phyloP scores from a whole-genome alignment of 208 protist species.

The Crithidia bombi region DNA sequence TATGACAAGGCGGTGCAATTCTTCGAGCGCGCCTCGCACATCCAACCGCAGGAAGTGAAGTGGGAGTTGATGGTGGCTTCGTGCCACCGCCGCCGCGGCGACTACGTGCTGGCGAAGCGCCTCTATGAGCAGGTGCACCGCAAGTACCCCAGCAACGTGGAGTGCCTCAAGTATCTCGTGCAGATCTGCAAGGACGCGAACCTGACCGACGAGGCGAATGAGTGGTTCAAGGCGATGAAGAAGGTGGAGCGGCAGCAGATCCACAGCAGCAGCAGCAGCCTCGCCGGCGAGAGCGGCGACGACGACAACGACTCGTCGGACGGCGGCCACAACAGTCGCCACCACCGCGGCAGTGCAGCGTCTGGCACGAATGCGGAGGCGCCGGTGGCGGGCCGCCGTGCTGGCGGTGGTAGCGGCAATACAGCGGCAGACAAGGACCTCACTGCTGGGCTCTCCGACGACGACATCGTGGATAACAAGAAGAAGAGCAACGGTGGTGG shows the following conservation, averaged over 20 bases:
- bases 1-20: conserved; percentile 98
- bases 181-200: conserved; percentile 93
- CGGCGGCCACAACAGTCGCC: conserved; percentile 4
- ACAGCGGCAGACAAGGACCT: conserved; percentile 34
- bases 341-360: conserved; percentile 15
- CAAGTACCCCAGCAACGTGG: conserved; percentile 94
- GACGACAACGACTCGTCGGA: conserved; percentile 35
- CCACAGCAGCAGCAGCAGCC: conserved; percentile 41
- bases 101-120: conserved; percentile 91
- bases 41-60: conserved; percentile 96
- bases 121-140: conserved; percentile 93
- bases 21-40: conserved; percentile 96
- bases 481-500: conserved; percentile 15
- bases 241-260: conserved; percentile 76
- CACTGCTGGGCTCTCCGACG: conserved; percentile 43
- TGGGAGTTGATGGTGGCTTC: conserved; percentile 97
- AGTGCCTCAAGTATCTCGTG: conserved; percentile 95
- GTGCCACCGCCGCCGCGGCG: conserved; percentile 94
- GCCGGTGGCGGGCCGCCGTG: conserved; percentile 31
- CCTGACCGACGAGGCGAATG: conserved; percentile 90
- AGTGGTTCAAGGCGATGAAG: conserved; percentile 89
- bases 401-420: conserved; percentile 24
- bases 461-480: conserved; percentile 39
- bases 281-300: conserved; percentile 20
- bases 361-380: conserved; percentile 23